Base-by-base conservation (phyloP, 2,329 filamentous ascomycete species). In the Fusarium lyarnte region DNA sequence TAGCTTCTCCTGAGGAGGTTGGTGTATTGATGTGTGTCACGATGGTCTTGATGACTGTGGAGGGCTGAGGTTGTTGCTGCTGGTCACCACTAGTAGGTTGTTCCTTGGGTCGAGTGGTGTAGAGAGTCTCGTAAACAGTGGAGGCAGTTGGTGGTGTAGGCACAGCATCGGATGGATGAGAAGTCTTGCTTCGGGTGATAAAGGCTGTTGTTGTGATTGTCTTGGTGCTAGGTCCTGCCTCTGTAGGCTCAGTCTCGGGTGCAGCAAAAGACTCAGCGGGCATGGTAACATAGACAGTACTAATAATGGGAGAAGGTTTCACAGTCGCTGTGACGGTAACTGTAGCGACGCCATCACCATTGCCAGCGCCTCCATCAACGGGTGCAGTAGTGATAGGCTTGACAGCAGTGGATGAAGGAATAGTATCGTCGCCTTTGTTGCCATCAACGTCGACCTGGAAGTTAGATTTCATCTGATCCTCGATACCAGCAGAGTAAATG, bases 401-500 rank as follows among this genome's bases (percentile, higher is more conserved):
- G 29, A 59, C 66, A 33, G 63, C 66, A 33, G 66, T 74, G 13
- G 70, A 58, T 23, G 73, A 65, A 42, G 77, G 67, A 8, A 74
- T 58, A 35, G 70, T 64, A 35, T 76, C 72, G 39, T 52, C 69
- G 17, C 72, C 71, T 16, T 74, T 63, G 21, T 63, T 45, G 45
- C 63, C 77, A 41, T 80, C 75, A 27, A 86, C 79, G 38, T 80
- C 73, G 60, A 88, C 85, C 57, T 84, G 79, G 72, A 84, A 88
- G 75, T 83, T 82, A 68, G 80, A 83, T 38, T 71, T 66, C 77
- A 88, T 84, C 79, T 88, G 86, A 8, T 76, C 75, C 65, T 82
- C 76, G 69, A 88, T 83, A 47, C 84, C 87, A 31, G 81, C 82
- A 60, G 76, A 78, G 76, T 83, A 84, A 59, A 84, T 79, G 74